Conservation (phyloP, 345 rosid species). For the Brassica nigra region DNA sequence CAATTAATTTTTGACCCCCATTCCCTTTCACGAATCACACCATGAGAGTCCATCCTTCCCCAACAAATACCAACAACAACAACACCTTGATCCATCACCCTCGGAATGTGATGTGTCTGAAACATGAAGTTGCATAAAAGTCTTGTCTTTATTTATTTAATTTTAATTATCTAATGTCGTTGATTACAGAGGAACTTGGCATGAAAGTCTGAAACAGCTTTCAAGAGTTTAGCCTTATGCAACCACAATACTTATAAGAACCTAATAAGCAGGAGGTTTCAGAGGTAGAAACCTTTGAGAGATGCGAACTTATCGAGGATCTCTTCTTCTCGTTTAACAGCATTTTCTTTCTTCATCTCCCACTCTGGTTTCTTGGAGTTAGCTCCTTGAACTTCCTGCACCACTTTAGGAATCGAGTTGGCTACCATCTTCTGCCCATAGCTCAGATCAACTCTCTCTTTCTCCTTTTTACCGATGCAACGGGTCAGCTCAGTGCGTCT, state of each 20-base stretch:
- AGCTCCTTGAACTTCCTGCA: slow-evolving; percentile 58
- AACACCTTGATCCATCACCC: too few relatives aligned
- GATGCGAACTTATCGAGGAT: slow-evolving; percentile 58
- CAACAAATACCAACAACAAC: too few relatives aligned
- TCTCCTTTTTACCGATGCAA: slow-evolving; percentile 45
- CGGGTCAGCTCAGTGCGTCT: slow-evolving; percentile 45
- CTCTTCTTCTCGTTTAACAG: slow-evolving; percentile 54
- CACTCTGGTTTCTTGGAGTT: slow-evolving; percentile 53
- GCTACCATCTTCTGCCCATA: slow-evolving; percentile 56
- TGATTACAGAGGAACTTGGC: neutral
- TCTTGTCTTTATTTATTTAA: neutral
- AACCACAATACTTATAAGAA: neutral
- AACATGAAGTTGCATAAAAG: neutral
- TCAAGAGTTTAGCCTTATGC: slow-evolving; percentile 19
- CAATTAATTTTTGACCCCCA: too few relatives aligned
- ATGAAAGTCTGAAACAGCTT: slow-evolving; percentile 3
- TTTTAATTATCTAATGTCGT: neutral
- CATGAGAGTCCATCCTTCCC: too few relatives aligned
- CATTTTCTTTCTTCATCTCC: slow-evolving; percentile 57
- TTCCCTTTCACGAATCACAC: too few relatives aligned
- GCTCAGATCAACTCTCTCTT: slow-evolving; percentile 45
- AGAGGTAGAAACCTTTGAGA: slow-evolving; percentile 51
- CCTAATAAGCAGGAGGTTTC: neutral
- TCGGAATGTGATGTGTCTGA: neutral
- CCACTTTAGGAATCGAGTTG: slow-evolving; percentile 50